Percentiles rank a stretch among this genome's conserved stretches.
These are phyloP conservation scores for Lactarius psammicola DNA, from an alignment of 768 basidiomycete genomes.

Conservation along the genomic window DNA sequence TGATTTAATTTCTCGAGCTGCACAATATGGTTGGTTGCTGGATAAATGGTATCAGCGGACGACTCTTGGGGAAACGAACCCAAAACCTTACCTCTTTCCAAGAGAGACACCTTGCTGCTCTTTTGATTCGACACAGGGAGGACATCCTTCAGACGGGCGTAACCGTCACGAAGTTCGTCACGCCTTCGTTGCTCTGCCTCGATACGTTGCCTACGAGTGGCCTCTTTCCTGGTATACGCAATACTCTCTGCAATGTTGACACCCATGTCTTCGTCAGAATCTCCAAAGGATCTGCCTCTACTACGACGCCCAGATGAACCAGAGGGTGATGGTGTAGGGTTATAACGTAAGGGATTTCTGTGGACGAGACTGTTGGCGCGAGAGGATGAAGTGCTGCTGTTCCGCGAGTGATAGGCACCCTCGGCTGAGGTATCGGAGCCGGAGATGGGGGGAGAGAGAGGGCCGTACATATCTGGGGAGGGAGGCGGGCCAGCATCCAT, in stretches of 20 bases:
- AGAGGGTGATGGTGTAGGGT: slow-evolving; percentile 76
- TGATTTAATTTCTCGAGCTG: slow-evolving; percentile 70
- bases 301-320: slow-evolving; percentile 70
- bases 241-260: slow-evolving; percentile 65
- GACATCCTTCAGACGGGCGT: slow-evolving; percentile 83
- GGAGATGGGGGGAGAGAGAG: slow-evolving; percentile 81
- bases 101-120: slow-evolving; percentile 83
- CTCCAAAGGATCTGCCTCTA: slow-evolving; percentile 63
- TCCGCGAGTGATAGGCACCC: slow-evolving; percentile 62
- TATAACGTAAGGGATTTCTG: slow-evolving; percentile 65
- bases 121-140: slow-evolving; percentile 87
- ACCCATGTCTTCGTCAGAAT: slow-evolving; percentile 69
- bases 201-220: slow-evolving; percentile 78
- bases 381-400: slow-evolving; percentile 77
- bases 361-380: slow-evolving; percentile 75
- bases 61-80: slow-evolving; percentile 17
- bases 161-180: slow-evolving; percentile 88
- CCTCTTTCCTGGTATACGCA: slow-evolving; percentile 78
- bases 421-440: slow-evolving; percentile 88
- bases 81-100: slow-evolving; percentile 69
- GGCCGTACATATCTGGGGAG: slow-evolving; percentile 78
- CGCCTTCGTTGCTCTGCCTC: slow-evolving; percentile 88
- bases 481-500: slow-evolving; percentile 51
- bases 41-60: slow-evolving; percentile 16
- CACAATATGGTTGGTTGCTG: slow-evolving; percentile 79